These are phyloP conservation scores for Trifolium pratense DNA, from an alignment of 306 rosid species.

Conservation along the genomic window DNA sequence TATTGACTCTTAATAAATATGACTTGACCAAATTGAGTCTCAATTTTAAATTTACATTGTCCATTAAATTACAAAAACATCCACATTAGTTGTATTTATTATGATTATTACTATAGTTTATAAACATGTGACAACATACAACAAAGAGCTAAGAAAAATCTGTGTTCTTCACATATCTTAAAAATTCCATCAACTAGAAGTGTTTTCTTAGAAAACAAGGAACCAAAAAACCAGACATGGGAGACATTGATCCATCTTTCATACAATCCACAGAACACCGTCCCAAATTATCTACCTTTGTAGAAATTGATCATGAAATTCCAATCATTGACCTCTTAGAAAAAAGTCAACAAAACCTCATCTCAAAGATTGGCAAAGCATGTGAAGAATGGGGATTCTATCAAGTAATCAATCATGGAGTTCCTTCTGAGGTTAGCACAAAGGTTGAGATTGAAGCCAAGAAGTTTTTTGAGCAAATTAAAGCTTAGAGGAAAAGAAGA, in stretches of 20 bases:
- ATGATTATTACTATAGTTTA: no score
- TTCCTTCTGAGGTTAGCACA: slow-evolving; percentile 44
- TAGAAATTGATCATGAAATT: slow-evolving; percentile 36
- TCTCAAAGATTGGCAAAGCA: slow-evolving; percentile 60
- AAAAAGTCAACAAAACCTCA: slow-evolving; percentile 32
- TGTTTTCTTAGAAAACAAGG: slow-evolving; percentile 12
- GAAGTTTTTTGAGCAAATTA: slow-evolving; percentile 53
- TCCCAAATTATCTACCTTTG: slow-evolving; percentile 38
- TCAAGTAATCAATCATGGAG: slow-evolving; percentile 78
- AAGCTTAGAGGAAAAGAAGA: slow-evolving; percentile 54
- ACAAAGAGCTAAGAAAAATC: neutral
- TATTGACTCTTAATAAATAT: no score
- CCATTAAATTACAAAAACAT: slow-evolving; percentile 10
- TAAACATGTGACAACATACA: neutral
- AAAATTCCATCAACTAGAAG: neutral
- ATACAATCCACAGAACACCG: slow-evolving; percentile 69
- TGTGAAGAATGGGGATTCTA: slow-evolving; percentile 86
- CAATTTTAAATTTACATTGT: no score
- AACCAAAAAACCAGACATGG: slow-evolving; percentile 47
- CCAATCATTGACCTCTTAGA: slow-evolving; percentile 48
- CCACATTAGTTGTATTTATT: slow-evolving; percentile 36
- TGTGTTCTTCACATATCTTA: neutral
- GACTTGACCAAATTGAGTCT: no score
- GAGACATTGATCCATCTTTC: slow-evolving; percentile 66
- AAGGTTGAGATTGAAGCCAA: slow-evolving; percentile 47